A percentile compares a stretch with the other conserved stretches of the same genome.
Evolutionary conservation across 202 grass and related monocot species (phyloP).

Genomic region (Dendrocalamus latiflorus): DNA sequence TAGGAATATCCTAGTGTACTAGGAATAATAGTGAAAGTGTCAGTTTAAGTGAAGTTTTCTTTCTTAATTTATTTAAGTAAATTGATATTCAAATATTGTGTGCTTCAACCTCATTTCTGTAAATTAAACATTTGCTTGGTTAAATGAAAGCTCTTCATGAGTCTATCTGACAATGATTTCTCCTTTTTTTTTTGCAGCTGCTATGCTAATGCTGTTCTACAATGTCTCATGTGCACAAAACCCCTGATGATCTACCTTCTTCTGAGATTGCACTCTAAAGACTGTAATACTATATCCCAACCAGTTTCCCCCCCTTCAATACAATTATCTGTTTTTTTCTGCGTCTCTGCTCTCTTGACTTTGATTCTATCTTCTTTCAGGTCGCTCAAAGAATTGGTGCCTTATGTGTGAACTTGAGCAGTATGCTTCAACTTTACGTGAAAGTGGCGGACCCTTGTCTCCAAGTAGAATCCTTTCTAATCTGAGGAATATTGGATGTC

Average conservation of each 20-base stretch:
- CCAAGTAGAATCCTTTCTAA: slow-evolving; percentile 93
- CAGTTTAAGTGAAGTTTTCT: not conserved
- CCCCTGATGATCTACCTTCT: no score
- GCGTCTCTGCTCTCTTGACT: no score
- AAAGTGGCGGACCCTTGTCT: slow-evolving; percentile 81
- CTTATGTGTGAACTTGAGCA: no score
- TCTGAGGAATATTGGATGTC: slow-evolving; percentile 85
- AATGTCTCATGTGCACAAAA: no score
- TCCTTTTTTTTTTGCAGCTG: slow-evolving; percentile 65
- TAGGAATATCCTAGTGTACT: not conserved
- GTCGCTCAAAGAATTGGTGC: no score
- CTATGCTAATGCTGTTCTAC: no score
- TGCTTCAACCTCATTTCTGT: slow-evolving; percentile 2
- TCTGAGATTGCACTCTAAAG: no score
- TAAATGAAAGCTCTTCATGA: slow-evolving; percentile 1
- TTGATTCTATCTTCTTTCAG: no score
- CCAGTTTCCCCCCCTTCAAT: no score
- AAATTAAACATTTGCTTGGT: not conserved
- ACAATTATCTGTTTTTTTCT: no score
- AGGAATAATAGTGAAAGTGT: not conserved
- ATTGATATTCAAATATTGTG: not conserved
- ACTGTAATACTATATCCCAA: no score
- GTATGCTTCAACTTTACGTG: slow-evolving; percentile 82
- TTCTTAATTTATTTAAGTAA: slow-evolving; percentile 1
- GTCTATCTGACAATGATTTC: not conserved